Evolutionary conservation across 2,329 filamentous ascomycete genomes (phyloP), one percentile per base, ranked within the genome.

Genomic region (Xylariaceae sp.): DNA sequence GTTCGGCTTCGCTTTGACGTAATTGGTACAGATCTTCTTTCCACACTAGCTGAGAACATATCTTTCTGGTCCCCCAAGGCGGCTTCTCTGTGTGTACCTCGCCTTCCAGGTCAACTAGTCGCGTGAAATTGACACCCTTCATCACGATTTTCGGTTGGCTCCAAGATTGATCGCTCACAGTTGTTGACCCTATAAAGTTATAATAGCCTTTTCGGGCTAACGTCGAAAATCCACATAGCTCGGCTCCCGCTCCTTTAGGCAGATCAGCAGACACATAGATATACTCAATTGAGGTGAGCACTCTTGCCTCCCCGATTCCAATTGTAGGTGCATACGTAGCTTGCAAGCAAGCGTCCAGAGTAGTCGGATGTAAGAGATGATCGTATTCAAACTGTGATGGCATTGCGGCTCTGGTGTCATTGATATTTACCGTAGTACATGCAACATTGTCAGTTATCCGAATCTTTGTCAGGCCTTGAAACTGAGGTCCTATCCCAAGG

Each of bases 21-120:
- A 42, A 5, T 13, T 42, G 39, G 24, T 23, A 42, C 9, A 42
- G 8, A 10, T 42, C 39, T 29, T 42, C 39, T 42, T 29, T 42
- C 39, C 39, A 42, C 39, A 42, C 39, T 29, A 42, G 11, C 5
- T 42, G 39, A 29, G 39, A 42, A 29, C 39, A 42, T 29, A 42
- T 42, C 39, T 42, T 42, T n/a, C 39, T 42, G n/a, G 30, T 42
- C 24, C 30, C 39, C 24, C 24, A 42, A 11, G 23, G 21, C 15
- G 10, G 24, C 10, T 42, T 42, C 24, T 42, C 24, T 9, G 39
- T 8, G 4, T 29, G 5, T 8, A 30, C 15, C n/a, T 42, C 39
- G n/a, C 39, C 39, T 11, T 29, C 20, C 4, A 42, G n/a, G 13
- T 4, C 39, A 30, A n/a, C 24, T 20, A 29, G 24, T 29, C 15